A percentile compares a stretch with the other conserved stretches of the same genome.
phyloP scores from a whole-genome alignment of 169 alveolate species.

The Blepharisma undulans region DNA sequence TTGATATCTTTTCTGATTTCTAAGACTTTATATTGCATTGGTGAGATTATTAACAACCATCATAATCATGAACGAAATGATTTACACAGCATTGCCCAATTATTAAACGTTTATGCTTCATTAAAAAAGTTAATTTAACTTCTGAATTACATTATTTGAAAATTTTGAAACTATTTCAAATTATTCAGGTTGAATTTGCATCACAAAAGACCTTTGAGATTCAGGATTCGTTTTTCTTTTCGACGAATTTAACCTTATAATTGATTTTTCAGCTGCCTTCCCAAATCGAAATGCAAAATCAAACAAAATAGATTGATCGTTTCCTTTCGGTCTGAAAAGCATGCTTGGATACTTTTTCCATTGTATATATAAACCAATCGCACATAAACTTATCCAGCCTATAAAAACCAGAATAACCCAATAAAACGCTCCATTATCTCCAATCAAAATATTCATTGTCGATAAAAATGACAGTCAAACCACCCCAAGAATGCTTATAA shows the following conservation, averaged over 20 bases:
- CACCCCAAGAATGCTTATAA: neutral
- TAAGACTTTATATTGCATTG: too few relatives aligned
- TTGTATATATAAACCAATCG: neutral
- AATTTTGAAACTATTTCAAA: too few relatives aligned
- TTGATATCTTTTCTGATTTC: too few relatives aligned
- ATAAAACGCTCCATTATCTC: neutral
- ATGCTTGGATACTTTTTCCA: neutral
- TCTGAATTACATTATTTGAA: too few relatives aligned
- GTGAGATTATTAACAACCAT: too few relatives aligned
- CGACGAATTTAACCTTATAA: neutral
- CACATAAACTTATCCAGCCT: neutral
- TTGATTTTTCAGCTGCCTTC: neutral
- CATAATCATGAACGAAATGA: too few relatives aligned
- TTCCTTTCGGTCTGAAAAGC: neutral
- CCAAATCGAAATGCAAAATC: neutral
- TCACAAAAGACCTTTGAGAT: neutral
- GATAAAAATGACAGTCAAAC: neutral
- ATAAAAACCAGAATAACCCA: neutral
- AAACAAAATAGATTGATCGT: neutral
- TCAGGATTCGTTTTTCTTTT: neutral
- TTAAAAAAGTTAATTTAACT: too few relatives aligned
- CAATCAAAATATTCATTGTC: neutral
- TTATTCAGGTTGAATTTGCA: neutral
- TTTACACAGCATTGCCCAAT: too few relatives aligned
- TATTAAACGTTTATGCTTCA: too few relatives aligned